Base-by-base conservation (phyloP, 2,329 filamentous ascomycete species). In the Trichophyton mentagrophytes region DNA sequence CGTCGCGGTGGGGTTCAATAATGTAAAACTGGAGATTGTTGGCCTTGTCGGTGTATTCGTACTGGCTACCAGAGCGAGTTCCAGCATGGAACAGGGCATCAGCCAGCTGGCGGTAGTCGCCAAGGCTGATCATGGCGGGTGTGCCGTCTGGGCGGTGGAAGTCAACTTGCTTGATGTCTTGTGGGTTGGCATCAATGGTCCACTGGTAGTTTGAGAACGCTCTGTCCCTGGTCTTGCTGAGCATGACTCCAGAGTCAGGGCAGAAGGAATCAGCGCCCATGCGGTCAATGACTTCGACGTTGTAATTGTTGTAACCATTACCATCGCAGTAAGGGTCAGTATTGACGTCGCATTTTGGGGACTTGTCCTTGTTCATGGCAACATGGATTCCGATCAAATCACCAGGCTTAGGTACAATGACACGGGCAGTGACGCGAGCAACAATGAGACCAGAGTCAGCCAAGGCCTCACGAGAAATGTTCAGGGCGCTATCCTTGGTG, bases 101-200 rank as follows among this genome's bases (percentile, higher is more conserved):
- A 6, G 61, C 44, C 47, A 65, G 40, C 30, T 65, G 64, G 38
- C 64, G 62, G 64, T 61, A 65, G 58, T 65, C 64, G 8, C 64
- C 62, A n/a, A 65, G 57, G 22, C 51, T 60, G 60, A 65, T 60
- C 59, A 60, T 61, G 5, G 51, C 42, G 4, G 61, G 53, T 11
- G 62, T 61, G 30, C 64, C 64, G 53, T 65, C 61, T 20, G 64
- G 64, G 9, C 61, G 60, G 44, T 61, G 40, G 58, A 65, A 65
- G 46, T 65, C 64, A 3, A 65, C 49, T 25, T 60, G 27, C n/a
- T 61, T 51, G 36, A 65, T 56, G 49, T 65, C 62, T 25, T 65
- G 62, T 3, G 64, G 64, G 59, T 65, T 65, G 30, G 64, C 64
- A 33, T 65, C 64, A 22, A 65, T 65, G 11, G 64, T 65, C 64